These are phyloP conservation scores for Asparagopsis taxiformis DNA, from an alignment of 31 red algal species.

Conservation along the genomic window DNA sequence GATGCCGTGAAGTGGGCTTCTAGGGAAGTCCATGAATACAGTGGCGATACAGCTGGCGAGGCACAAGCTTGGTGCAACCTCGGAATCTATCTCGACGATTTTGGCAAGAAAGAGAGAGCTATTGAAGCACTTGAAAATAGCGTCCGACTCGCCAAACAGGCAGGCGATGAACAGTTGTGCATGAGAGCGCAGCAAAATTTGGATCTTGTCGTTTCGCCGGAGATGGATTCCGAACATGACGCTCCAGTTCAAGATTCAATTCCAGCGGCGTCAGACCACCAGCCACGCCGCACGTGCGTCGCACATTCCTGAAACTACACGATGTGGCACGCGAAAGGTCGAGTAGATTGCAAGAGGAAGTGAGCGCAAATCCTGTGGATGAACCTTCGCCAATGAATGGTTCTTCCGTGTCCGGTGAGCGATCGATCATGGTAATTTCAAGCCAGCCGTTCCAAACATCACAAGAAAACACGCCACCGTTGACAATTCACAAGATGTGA, in stretches of 20 bases:
- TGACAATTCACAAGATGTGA: too few species aligned
- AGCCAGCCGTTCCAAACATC: too few species aligned
- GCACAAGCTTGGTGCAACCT: constrained; percentile 73
- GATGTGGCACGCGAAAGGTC: too few species aligned
- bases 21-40: constrained; percentile 34
- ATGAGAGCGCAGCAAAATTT: constrained; percentile 45
- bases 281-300: too few species aligned
- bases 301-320: too few species aligned
- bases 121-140: constrained; percentile 55
- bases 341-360: too few species aligned
- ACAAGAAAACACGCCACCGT: too few species aligned
- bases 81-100: constrained; percentile 64
- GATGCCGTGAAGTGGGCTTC: constrained; percentile 66
- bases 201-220: constrained; percentile 13
- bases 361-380: too few species aligned
- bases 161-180: constrained; percentile 15
- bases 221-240: not conserved
- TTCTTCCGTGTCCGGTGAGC: too few species aligned
- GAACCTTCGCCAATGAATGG: too few species aligned
- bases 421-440: too few species aligned
- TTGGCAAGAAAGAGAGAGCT: constrained; percentile 51
- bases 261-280: not conserved
- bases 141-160: constrained; percentile 33
- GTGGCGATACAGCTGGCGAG: constrained; percentile 52
- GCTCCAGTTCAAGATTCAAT: not conserved